These are phyloP conservation scores for Saccharomycopsis sp. DNA, from an alignment of 805 yeast species.

Conservation along the genomic window DNA sequence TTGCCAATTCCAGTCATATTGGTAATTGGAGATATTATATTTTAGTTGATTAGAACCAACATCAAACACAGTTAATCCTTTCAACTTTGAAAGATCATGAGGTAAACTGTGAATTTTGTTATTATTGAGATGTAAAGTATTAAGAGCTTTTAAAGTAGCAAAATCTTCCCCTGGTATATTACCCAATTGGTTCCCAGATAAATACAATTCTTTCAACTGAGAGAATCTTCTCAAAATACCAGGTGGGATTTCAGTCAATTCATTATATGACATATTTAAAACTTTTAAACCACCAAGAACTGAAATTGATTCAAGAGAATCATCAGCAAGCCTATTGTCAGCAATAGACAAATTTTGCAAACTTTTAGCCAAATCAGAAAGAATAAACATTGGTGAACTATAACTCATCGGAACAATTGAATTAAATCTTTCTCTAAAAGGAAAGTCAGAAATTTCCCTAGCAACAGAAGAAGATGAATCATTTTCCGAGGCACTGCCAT, in stretches of 20 bases:
- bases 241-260: conserved; percentile 66
- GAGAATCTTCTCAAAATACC: conserved; percentile 54
- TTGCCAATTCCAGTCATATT: conserved; percentile 98
- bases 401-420: neutral
- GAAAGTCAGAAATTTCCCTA: neutral
- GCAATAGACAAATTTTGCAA: conserved; percentile 54
- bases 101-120: conserved; percentile 83
- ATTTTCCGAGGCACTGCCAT: neutral
- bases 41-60: conserved; percentile 85
- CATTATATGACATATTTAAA: conserved; percentile 78
- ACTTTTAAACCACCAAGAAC: conserved; percentile 44
- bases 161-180: conserved; percentile 83
- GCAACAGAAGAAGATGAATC: neutral
- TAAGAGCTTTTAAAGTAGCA: conserved; percentile 44
- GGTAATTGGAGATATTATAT: conserved; percentile 88
- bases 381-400: neutral
- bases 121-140: conserved; percentile 62
- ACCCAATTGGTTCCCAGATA: conserved; percentile 76
- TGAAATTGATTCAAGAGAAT: conserved; percentile 58
- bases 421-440: neutral
- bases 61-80: conserved; percentile 61
- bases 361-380: conserved; percentile 31
- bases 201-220: conserved; percentile 50
- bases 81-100: conserved; percentile 68
- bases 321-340: conserved; percentile 77